Percentiles rank a stretch among this genome's conserved stretches.
These are phyloP conservation scores for Beta macrorhiza DNA, from an alignment of 179 eudicot species.

Conservation along the genomic window DNA sequence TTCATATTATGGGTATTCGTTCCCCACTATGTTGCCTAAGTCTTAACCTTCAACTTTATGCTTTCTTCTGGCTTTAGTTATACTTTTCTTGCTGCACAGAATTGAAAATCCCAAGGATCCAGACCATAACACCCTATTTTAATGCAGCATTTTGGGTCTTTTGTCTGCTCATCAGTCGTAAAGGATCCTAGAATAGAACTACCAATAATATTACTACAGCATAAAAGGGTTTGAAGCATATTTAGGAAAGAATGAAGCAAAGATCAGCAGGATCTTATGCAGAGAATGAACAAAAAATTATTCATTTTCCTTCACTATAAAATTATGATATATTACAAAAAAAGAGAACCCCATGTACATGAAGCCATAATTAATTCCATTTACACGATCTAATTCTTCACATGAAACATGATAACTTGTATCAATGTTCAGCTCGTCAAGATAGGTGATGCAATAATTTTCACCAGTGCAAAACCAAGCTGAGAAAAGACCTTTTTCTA, in stretches of 20 bases:
- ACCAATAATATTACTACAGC: neutral
- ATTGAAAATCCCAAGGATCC: constrained; percentile 22
- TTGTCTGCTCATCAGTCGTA: neutral
- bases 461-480: constrained; percentile 2
- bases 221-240: neutral
- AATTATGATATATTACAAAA: constrained; percentile 1
- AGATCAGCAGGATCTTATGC: neutral
- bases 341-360: constrained; percentile 12
- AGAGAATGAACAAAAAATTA: constrained; percentile 1
- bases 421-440: neutral
- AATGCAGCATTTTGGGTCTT: constrained; percentile 2
- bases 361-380: constrained; percentile 14
- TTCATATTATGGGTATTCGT: constrained; percentile 1
- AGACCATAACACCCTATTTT: constrained; percentile 19
- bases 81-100: constrained; percentile 34
- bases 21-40: constrained; percentile 13
- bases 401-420: neutral
- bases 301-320: constrained; percentile 22
- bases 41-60: constrained; percentile 29
- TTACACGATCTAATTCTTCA: constrained; percentile 20
- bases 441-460: neutral
- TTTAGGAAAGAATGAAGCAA: neutral
- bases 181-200: neutral
- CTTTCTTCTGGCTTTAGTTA: constrained; percentile 26
- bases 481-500: constrained; percentile 2